phyloP scores from a whole-genome alignment of 1,139 yeast species.

The Blastobotrys buckinghamii region DNA sequence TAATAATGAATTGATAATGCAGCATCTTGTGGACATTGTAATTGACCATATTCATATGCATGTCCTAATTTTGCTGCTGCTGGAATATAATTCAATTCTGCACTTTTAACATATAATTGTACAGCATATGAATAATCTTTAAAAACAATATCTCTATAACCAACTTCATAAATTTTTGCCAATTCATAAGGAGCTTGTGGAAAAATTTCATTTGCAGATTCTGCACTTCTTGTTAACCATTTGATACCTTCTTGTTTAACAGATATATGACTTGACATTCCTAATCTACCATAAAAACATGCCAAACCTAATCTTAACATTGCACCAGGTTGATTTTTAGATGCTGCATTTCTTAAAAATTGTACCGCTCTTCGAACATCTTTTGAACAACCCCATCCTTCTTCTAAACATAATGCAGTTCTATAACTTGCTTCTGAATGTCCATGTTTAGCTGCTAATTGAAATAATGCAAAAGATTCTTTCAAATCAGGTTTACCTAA shows the following conservation, averaged over 20 bases:
- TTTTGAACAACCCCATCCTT: constrained; percentile 87
- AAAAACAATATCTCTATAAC: constrained; percentile 81
- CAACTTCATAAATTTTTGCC: constrained; percentile 76
- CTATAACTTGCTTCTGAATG: constrained; percentile 90
- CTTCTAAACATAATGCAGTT: constrained; percentile 86
- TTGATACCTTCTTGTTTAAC: constrained; percentile 84
- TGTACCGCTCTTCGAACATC: constrained; percentile 85
- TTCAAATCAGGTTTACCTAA: constrained; percentile 76
- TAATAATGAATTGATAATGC: constrained; percentile 87
- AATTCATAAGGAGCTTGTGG: constrained; percentile 93
- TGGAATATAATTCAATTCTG: constrained; percentile 78
- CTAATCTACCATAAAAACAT: constrained; percentile 80
- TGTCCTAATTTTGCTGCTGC: constrained; percentile 78
- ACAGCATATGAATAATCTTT: constrained; percentile 80
- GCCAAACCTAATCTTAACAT: constrained; percentile 89
- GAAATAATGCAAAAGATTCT: constrained; percentile 72
- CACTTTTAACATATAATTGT: constrained; percentile 82
- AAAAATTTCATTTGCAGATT: constrained; percentile 74
- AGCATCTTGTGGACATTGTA: constrained; percentile 72
- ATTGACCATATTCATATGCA: constrained; percentile 76
- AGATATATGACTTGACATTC: constrained; percentile 58
- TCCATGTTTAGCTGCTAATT: constrained; percentile 87
- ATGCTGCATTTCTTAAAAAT: constrained; percentile 80
- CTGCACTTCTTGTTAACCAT: constrained; percentile 86
- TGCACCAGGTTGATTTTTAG: constrained; percentile 90